Conservation (phyloP, 2,329 filamentous ascomycete genomes). For the Epicoccum sorghinum region DNA sequence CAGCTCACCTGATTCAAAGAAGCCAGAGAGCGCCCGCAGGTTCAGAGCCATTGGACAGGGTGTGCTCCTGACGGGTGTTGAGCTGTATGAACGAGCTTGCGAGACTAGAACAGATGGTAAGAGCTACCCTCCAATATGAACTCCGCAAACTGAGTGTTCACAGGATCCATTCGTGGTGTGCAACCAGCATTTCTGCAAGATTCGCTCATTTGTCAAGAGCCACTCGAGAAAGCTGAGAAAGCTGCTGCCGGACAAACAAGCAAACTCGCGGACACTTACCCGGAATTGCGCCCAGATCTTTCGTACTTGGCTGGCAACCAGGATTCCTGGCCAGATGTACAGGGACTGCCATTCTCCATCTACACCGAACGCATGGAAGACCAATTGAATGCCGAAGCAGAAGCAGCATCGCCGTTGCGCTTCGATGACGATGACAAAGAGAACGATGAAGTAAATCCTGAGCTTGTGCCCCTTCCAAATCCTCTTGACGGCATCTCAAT, state of each 20-base stretch:
- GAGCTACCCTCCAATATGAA: background rate
- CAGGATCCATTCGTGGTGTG: background rate
- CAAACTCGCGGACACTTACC: background rate
- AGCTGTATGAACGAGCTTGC: background rate
- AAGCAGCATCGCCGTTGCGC: slow-evolving; percentile 22
- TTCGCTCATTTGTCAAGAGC: background rate
- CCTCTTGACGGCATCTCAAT: slow-evolving; percentile 16
- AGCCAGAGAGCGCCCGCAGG: background rate
- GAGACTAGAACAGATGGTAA: background rate
- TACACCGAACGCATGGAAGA: slow-evolving; percentile 26
- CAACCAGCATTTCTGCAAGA: no score
- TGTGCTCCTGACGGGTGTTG: background rate
- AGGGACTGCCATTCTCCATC: slow-evolving; percentile 22
- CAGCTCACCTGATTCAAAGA: slow-evolving; percentile 7
- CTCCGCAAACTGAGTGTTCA: background rate
- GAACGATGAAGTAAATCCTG: slow-evolving; percentile 15
- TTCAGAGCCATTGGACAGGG: background rate
- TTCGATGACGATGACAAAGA: slow-evolving; percentile 33
- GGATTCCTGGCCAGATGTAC: slow-evolving; percentile 14
- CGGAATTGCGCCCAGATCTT: background rate
- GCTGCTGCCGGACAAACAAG: background rate
- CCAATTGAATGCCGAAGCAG: slow-evolving; percentile 25
- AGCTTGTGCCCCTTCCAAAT: slow-evolving; percentile 4
- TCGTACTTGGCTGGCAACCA: background rate
- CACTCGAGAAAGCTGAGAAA: background rate